Percentiles rank a stretch among this genome's conserved stretches.
phyloP scores from a whole-genome alignment of 2,329 filamentous ascomycete genomes.

The Cryphonectria radicalis region DNA sequence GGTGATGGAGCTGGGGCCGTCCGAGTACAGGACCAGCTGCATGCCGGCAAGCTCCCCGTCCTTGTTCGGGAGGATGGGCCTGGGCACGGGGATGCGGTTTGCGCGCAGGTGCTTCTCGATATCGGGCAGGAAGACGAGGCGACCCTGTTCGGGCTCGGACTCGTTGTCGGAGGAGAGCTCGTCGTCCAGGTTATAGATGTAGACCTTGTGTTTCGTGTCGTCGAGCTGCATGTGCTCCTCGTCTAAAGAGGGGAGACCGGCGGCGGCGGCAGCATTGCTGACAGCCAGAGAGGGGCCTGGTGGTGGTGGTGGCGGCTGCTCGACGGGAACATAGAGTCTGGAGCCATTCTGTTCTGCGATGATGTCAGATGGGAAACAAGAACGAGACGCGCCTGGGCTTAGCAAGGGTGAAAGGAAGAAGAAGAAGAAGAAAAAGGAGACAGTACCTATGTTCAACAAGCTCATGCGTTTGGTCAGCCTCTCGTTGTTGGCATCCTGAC shows the following conservation, averaged over 20 bases:
- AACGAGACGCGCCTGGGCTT: no score
- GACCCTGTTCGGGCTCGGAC: constrained; percentile 58
- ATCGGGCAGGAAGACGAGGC: constrained; percentile 80
- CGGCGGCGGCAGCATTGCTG: constrained; percentile 12
- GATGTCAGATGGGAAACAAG: constrained; percentile 27
- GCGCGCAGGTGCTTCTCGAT: constrained; percentile 79
- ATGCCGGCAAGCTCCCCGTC: constrained; percentile 61
- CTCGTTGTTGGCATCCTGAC: constrained; percentile 61
- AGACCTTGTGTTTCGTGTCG: constrained; percentile 83
- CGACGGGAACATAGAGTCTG: constrained; percentile 69
- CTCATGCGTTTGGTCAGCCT: constrained; percentile 85
- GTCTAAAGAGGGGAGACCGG: constrained; percentile 37
- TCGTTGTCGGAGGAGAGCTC: constrained; percentile 66
- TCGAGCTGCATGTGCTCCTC: constrained; percentile 88
- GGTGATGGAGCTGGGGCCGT: constrained; percentile 74
- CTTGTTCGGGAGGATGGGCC: constrained; percentile 61
- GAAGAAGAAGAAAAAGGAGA: constrained; percentile 5
- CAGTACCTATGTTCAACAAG: constrained; percentile 77
- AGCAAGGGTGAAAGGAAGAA: neutral
- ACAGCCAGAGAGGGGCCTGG: constrained; percentile 28
- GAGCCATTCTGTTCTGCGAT: constrained; percentile 62
- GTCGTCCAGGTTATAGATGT: constrained; percentile 87
- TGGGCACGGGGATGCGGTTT: constrained; percentile 61
- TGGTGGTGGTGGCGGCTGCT: constrained; percentile 45
- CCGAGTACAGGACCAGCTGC: constrained; percentile 80